These are phyloP conservation scores for Trichoderma atroviride DNA, from an alignment of 2,329 filamentous ascomycete genomes.

Conservation along the genomic window DNA sequence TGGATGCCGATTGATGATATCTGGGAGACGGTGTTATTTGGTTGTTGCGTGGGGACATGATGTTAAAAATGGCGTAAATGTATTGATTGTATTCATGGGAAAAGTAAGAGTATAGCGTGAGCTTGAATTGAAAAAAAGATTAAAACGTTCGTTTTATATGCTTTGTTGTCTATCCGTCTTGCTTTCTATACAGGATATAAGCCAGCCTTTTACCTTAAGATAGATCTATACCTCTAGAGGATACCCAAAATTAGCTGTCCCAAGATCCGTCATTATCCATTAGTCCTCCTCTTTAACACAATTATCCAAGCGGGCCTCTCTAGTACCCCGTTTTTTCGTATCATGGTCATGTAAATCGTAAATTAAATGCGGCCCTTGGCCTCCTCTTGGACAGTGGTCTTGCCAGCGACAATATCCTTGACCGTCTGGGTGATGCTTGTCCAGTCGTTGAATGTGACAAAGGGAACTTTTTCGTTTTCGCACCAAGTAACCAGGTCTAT, in stretches of 20 bases:
- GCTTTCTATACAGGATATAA: constrained; percentile 9
- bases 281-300: neutral
- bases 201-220: neutral
- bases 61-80: neutral
- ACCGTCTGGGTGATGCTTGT: constrained; percentile 74
- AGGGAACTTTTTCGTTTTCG: constrained; percentile 79
- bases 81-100: neutral
- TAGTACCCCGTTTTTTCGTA: neutral
- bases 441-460: constrained; percentile 87
- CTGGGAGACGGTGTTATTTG: neutral
- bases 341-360: constrained; percentile 1
- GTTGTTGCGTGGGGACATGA: neutral
- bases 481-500: constrained; percentile 91
- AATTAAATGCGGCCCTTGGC: constrained; percentile 53
- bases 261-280: neutral
- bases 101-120: neutral
- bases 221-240: constrained; percentile 15
- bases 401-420: constrained; percentile 75
- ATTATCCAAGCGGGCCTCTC: neutral
- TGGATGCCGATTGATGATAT: neutral
- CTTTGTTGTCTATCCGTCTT: constrained; percentile 10
- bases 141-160: neutral
- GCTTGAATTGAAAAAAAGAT: neutral
- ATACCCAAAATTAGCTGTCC: neutral
- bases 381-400: constrained; percentile 69